A percentile compares a stretch with the other conserved stretches of the same genome.
Conservation (phyloP, 345 rosid genomes). For the Viola odorata region DNA sequence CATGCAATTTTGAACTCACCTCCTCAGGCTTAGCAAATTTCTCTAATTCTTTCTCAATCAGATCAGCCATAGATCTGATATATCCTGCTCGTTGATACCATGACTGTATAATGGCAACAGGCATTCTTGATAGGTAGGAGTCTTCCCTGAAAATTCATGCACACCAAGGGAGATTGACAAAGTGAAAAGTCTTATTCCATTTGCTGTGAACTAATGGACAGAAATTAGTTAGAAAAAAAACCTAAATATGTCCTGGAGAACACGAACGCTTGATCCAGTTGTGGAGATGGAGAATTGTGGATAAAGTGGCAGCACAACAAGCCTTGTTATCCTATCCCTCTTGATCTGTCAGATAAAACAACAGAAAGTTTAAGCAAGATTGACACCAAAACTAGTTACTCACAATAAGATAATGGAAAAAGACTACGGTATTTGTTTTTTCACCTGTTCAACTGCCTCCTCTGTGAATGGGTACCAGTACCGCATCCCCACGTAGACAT, state of each 20-base stretch:
- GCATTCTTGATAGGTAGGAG: conserved; percentile 58
- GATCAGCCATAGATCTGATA: conserved; percentile 77
- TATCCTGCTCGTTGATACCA: conserved; percentile 93
- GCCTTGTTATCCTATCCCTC: conserved; percentile 71
- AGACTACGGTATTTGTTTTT: neutral
- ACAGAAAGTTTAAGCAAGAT: neutral
- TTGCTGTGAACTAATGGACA: neutral
- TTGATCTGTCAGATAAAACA: conserved; percentile 47
- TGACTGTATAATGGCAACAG: conserved; percentile 66
- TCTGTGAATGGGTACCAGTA: conserved; percentile 95
- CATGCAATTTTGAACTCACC: conserved; percentile 30
- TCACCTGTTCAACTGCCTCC: conserved; percentile 82
- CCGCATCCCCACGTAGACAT: conserved; percentile 83
- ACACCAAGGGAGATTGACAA: conserved; percentile 12
- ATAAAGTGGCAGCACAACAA: conserved; percentile 91
- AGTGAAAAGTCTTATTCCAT: neutral
- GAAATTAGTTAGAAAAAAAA: conserved; percentile 15
- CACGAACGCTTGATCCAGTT: conserved; percentile 88
- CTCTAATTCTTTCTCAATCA: conserved; percentile 65
- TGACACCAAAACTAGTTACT: neutral
- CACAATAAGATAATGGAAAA: neutral
- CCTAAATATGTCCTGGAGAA: conserved; percentile 67
- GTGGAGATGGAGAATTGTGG: conserved; percentile 95
- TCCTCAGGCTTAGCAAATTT: conserved; percentile 66
- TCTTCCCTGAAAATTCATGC: conserved; percentile 58